A percentile compares a stretch with the other conserved stretches of the same genome.
Conservation (phyloP, 805 yeast genomes). For the Wickerhamiella spandovensis region DNA sequence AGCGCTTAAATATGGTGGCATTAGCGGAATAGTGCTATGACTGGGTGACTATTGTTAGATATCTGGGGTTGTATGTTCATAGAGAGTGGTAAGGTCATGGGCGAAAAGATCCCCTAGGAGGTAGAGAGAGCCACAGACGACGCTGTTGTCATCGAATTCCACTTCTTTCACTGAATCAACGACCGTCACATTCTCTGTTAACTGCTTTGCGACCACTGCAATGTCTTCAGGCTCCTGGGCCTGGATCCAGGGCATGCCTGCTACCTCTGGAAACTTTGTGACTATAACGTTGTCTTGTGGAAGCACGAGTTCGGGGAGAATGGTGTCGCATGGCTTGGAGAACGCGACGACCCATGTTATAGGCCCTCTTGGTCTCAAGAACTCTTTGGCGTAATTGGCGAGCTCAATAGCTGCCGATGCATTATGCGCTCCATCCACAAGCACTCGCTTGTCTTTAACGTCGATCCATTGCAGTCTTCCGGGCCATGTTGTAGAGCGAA, state of each 20-base stretch:
- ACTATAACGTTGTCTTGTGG: constrained; percentile 44
- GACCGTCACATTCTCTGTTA: constrained; percentile 15
- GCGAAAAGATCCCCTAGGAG: constrained; percentile 40
- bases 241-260: constrained; percentile 88
- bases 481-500: constrained; percentile 58
- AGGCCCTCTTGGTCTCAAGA: constrained; percentile 21
- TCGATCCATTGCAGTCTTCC: constrained; percentile 58
- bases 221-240: constrained; percentile 31
- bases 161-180: constrained; percentile 20
- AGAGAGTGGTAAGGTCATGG: no score
- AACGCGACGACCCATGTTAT: constrained; percentile 57
- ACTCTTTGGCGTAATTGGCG: constrained; percentile 34
- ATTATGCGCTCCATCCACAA: constrained; percentile 92
- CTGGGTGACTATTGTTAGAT: neutral
- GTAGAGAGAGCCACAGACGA: constrained; percentile 62
- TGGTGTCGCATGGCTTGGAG: constrained; percentile 46
- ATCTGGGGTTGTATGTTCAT: no score
- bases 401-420: constrained; percentile 70
- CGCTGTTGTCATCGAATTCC: constrained; percentile 22
- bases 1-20: no score
- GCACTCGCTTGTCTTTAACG: constrained; percentile 23
- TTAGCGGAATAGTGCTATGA: no score
- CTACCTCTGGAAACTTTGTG: constrained; percentile 55
- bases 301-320: constrained; percentile 39
- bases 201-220: constrained; percentile 9